These are phyloP conservation scores for Cercophora newfieldiana DNA, from an alignment of 495 filamentous ascomycete genomes.

Conservation along the genomic window DNA sequence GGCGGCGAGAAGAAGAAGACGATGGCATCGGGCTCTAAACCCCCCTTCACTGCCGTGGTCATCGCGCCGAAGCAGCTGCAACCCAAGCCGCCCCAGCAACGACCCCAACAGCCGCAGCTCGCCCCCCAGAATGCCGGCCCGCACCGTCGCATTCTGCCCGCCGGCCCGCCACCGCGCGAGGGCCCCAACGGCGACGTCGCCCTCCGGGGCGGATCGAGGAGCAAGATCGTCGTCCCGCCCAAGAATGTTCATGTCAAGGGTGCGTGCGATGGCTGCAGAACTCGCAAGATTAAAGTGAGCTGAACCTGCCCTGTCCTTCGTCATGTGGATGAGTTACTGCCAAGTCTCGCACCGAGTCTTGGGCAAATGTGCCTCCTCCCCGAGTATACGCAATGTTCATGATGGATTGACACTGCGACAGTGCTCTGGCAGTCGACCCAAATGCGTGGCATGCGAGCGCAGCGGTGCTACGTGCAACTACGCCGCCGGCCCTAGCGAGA, in stretches of 20 bases:
- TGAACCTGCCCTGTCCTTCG: too few relatives aligned
- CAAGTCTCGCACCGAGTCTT: too few relatives aligned
- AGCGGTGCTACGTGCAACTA: conserved; percentile 30
- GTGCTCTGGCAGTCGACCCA: conserved; percentile 33
- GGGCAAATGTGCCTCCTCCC: too few relatives aligned
- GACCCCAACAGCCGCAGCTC: neutral
- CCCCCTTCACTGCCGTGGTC: neutral
- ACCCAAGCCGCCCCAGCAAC: neutral
- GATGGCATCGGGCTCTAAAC: neutral
- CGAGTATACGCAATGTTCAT: too few relatives aligned
- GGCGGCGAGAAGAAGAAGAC: neutral
- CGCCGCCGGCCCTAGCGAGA: conserved; percentile 30
- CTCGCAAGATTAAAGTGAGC: conserved; percentile 49
- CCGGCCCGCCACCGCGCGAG: conserved; percentile 1
- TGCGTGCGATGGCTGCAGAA: conserved; percentile 51
- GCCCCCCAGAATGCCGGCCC: neutral
- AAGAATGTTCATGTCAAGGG: conserved; percentile 41
- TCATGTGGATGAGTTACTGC: too few relatives aligned
- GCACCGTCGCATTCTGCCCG: conserved; percentile 1
- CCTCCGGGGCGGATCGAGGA: neutral
- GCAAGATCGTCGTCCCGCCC: conserved; percentile 3
- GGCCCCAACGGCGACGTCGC: neutral
- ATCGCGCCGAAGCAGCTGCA: neutral
- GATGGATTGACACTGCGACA: too few relatives aligned
- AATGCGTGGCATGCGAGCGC: conserved; percentile 29